Evolutionary conservation across 2,329 filamentous ascomycete species (phyloP), one percentile per base, ranked within the genome.

Genomic region (Aschersonia sp.): DNA sequence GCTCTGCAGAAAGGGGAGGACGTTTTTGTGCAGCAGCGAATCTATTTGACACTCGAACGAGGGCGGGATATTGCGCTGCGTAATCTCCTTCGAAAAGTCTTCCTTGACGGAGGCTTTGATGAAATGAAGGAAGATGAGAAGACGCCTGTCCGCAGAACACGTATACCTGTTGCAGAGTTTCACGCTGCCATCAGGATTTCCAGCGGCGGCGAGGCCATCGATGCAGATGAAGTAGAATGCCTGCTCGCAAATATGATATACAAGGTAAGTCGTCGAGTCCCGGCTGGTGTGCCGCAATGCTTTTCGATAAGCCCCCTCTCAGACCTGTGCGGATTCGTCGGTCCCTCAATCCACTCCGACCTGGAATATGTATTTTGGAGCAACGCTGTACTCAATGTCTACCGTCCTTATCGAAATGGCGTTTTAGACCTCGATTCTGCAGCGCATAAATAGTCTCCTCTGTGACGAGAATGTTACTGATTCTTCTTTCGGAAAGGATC

Each of bases 181-280:
- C 80, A 79, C 30, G 85, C 87, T 6, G 94, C 87, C 6, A 77
- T 97, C 50, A 81, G 81, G 58, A 73, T 95, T 56, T 82, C 80
- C 46, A 81, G 77, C 54, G 72, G 75, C 45, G 71, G 73, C 48
- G 73, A 85, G 59, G 67, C 72, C 35, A 71, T 94, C 35, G 92
- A 96, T 56, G 74, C 77, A 33, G 94, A 98, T 60, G 92, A 98
- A 65, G 89, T 97, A 4, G 94, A 98, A 65, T 98, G 92, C 63
- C 68, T 96, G 57, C 62, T 98, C 58, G 87, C 92, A 31, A 97
- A 96, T 62, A 86, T 96, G 77, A 95, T 98, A 52, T 98, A 97
- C 72, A 98, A 97, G 79, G 90, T 94, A 66, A 55, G 66, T 22
- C 35, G 12, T 22, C 22, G 22, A 22, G 22, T 37, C 12, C 35